Evolutionary conservation across 2,329 filamentous ascomycete species (phyloP).

Genomic region (Septoria petroselini): DNA sequence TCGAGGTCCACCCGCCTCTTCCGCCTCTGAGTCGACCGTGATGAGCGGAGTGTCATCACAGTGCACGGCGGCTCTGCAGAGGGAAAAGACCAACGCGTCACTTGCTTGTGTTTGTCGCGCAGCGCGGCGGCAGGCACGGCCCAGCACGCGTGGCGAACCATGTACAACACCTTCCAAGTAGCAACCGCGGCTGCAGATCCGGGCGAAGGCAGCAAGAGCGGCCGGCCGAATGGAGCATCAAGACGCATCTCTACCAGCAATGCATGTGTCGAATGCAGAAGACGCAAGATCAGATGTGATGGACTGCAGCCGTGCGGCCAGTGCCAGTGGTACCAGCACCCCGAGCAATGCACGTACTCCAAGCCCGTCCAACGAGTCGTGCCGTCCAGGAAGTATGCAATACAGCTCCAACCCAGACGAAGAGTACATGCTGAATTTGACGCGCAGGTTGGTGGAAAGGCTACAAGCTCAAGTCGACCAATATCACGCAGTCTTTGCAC

Average conservation of each 20-base stretch:
- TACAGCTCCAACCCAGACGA: not conserved
- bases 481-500: constrained; percentile 44
- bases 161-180: constrained; percentile 48
- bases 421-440: not conserved
- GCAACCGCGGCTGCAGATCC: constrained; percentile 33
- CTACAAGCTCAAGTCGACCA: constrained; percentile 51
- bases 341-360: constrained; percentile 75
- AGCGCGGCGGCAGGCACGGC: not conserved
- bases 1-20: not conserved
- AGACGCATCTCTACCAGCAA: constrained; percentile 51
- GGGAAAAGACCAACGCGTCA: not conserved
- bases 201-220: constrained; percentile 37
- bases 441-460: constrained; percentile 58
- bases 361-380: constrained; percentile 74
- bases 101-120: too few species aligned
- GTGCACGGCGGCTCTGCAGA: not conserved
- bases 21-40: not conserved
- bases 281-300: constrained; percentile 80
- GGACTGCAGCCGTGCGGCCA: constrained; percentile 78
- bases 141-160: constrained; percentile 22
- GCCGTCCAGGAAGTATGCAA: constrained; percentile 69
- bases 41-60: not conserved
- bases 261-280: constrained; percentile 73
- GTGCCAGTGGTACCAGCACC: constrained; percentile 76
- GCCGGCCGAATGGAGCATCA: constrained; percentile 38